Base-by-base conservation (phyloP, 805 yeast species). In the Metschnikowia arizonensis region DNA sequence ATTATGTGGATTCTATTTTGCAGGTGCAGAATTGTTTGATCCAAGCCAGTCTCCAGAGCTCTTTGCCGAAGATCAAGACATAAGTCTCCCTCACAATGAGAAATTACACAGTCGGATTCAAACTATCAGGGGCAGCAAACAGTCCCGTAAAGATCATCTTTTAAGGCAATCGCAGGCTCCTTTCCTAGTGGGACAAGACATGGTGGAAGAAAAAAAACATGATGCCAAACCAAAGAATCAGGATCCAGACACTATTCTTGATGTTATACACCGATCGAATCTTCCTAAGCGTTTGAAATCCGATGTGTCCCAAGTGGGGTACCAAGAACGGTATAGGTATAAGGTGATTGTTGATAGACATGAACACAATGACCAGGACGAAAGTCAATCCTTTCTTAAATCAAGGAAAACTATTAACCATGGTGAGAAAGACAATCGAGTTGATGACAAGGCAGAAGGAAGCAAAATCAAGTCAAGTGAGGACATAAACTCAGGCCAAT, bases 291-390 rank as follows among this genome's bases (percentile, higher is more conserved):
- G 12, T n/a, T 30, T 39, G 21, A 39, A 39, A 19, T 39, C 42
- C 23, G 23, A 29, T 15, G 42, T 31, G 28, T n/a, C 34, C 15
- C 19, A 29, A 21, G 42, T 23, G 29, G 42, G 42, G 5, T 39
- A 39, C 30, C 33, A 31, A 25, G 42, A 39, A 31, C 25, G 42
- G 29, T 39, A 39, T 7, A 29, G 42, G n/a, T 28, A 39, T 12
- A 35, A 39, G 26, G 25, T n/a, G 17, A 12, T 37, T 37, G 33
- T 18, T 28, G 31, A 12, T n/a, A 8, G n/a, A 8, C 31, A 28
- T 21, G 34, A 8, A 6, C 23, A 24, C 23, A 19, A 32, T 17
- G 4, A 3, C 31, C 31, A n/a, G 31, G 15, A 9, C 29, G 29
- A 3, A n/a, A 10, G 5, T 10, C 29, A 12, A 10, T n/a, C 11